A percentile compares a stretch with the other conserved stretches of the same genome.
These are phyloP conservation scores for Wickerhamomyces sp. DNA, from an alignment of 1,139 yeast species.

Conservation along the genomic window DNA sequence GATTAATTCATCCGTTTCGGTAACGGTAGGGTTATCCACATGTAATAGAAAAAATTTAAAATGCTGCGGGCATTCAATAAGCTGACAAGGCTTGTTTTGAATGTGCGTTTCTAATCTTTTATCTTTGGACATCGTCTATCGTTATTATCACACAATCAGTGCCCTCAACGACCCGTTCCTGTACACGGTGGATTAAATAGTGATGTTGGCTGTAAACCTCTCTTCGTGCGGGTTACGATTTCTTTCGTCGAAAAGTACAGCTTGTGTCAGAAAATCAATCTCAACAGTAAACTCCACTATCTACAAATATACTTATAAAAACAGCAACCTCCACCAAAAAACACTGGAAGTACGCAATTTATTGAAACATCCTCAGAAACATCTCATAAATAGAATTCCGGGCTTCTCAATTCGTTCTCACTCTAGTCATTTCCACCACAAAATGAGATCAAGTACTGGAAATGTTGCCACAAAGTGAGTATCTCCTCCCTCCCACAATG, in stretches of 20 bases:
- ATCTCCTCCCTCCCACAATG: not conserved
- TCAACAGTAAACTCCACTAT: not conserved
- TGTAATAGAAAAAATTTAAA: too few relatives aligned
- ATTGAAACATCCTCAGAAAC: not conserved
- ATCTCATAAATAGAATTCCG: not conserved
- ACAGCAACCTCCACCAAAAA: not conserved
- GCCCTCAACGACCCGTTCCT: too few relatives aligned
- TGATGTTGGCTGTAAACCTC: too few relatives aligned
- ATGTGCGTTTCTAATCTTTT: too few relatives aligned
- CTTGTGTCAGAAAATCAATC: constrained; percentile 1
- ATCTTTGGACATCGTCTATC: too few relatives aligned
- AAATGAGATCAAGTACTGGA: constrained; percentile 10
- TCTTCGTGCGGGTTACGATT: not conserved
- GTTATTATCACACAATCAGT: too few relatives aligned
- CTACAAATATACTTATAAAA: not conserved
- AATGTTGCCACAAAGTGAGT: constrained; percentile 20
- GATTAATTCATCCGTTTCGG: too few relatives aligned
- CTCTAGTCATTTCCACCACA: constrained; percentile 3
- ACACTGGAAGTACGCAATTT: not conserved
- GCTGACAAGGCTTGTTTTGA: too few relatives aligned
- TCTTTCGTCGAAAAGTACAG: too few relatives aligned
- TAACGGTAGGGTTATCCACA: too few relatives aligned
- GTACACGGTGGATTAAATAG: too few relatives aligned
- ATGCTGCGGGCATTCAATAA: too few relatives aligned
- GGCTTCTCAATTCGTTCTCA: not conserved